Evolutionary conservation across 495 filamentous ascomycete species (phyloP).

Genomic region (Elaphomyces granulatus): DNA sequence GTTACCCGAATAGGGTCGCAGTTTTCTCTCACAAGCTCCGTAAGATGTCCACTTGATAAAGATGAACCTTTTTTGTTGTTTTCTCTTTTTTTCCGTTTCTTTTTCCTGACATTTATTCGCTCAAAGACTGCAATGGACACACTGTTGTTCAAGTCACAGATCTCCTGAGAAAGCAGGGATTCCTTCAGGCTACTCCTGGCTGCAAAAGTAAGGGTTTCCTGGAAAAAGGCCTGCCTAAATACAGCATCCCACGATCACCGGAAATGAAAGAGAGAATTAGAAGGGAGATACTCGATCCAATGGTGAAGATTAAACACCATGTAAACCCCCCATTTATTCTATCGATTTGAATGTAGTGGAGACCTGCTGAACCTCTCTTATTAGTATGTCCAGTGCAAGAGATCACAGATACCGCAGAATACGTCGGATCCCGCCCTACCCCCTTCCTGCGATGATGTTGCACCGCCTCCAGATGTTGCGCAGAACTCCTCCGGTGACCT

Average conservation of each 20-base stretch:
- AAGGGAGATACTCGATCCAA: constrained; percentile 20
- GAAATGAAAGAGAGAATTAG: constrained; percentile 11
- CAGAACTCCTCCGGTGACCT: neutral
- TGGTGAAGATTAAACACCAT: constrained; percentile 23
- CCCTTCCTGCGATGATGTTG: no score
- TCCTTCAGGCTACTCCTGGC: constrained; percentile 16
- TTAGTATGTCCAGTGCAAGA: neutral
- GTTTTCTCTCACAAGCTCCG: constrained; percentile 15
- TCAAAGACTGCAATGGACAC: constrained; percentile 19
- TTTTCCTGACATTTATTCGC: constrained; percentile 9
- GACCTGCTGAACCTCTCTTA: neutral
- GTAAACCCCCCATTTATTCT: constrained; percentile 12
- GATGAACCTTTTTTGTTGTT: neutral
- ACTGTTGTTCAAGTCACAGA: constrained; percentile 15
- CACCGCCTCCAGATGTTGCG: constrained; percentile 6
- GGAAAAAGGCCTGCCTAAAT: constrained; percentile 14
- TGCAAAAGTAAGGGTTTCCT: constrained; percentile 17
- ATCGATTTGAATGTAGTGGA: neutral
- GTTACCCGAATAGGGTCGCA: constrained; percentile 12
- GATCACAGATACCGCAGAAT: no score
- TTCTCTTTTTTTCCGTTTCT: no score
- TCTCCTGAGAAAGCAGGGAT: constrained; percentile 16
- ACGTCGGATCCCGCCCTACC: no score
- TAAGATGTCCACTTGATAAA: constrained; percentile 8
- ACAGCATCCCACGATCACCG: constrained; percentile 11